Base-by-base conservation (phyloP, 257 asterid genomes). In the Gentiana straminea region DNA sequence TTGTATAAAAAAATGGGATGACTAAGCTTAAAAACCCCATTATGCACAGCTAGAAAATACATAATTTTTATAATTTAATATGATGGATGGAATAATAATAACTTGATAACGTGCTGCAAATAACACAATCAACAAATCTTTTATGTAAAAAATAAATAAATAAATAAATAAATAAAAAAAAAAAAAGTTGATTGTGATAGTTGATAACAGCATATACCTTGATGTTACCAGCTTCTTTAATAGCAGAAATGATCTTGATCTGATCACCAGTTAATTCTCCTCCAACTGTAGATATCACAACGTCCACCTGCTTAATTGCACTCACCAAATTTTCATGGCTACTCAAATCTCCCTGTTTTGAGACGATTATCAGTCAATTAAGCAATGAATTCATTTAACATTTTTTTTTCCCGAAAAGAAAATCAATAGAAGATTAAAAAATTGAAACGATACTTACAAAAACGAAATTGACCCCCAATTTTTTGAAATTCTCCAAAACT, bases 291-390 rank as follows among this genome's bases (percentile, higher is more conserved):
- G 89, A 83, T 46, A 83, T 76, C 51, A 83, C 93, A 47, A 83
- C 84, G 62, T 83, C 86, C 70, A 76, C 93, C 58, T 75, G 80
- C 72, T 72, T 80, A 8, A 80, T 70, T 4, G 86, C 86, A 46
- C 57, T 71, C 60, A 80, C 82, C 70, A 83, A 72, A 71, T 82
- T 78, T 70, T 61, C 77, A 35, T 76, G 79, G 61, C 80, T 76
- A 34, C 76, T 44, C 64, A 83, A 39, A 68, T 83, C 88, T 11
- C 84, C 93, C 93, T 80, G 55, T 7, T 36, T 32, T 12, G 9
- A 10, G 9, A 41, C 46, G 2, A 24, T 24, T 24, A 24, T 24
- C 9, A 41, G 7, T 0, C 46, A 41, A 7, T 5, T 41, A 41
- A 41, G 3, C 47, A 39, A 37, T 13, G 10, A 49, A 54, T 34